Evolutionary conservation across 1,284 basidiomycete genomes (phyloP).

Genomic region (Marasmius oreades): DNA sequence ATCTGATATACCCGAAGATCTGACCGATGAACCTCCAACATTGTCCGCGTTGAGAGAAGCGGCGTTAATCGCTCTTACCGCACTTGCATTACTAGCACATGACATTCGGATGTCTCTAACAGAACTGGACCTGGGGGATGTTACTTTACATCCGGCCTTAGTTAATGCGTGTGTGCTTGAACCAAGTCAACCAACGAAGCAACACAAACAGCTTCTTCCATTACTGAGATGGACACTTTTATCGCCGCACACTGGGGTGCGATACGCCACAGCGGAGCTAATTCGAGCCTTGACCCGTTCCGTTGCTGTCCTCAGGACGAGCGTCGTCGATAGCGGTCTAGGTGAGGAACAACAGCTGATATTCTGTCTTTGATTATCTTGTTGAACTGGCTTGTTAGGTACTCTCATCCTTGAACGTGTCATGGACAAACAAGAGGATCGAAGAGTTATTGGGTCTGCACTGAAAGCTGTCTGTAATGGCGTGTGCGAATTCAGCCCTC

Average conservation of each 20-base stretch:
- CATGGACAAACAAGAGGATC: constrained; percentile 51
- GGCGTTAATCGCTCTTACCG: constrained; percentile 64
- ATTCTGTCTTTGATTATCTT: constrained; percentile 49
- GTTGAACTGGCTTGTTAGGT: constrained; percentile 32
- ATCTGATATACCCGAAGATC: constrained; percentile 18
- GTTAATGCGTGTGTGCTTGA: neutral
- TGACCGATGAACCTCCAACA: constrained; percentile 61
- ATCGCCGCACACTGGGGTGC: constrained; percentile 68
- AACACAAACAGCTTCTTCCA: constrained; percentile 39
- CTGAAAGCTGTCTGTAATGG: constrained; percentile 80
- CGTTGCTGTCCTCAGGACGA: constrained; percentile 77
- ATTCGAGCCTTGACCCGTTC: constrained; percentile 77
- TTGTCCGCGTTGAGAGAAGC: constrained; percentile 65
- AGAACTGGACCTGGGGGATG: constrained; percentile 31
- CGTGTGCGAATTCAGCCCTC: constrained; percentile 82
- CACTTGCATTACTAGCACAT: constrained; percentile 67
- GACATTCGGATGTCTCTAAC: constrained; percentile 67
- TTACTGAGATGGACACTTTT: constrained; percentile 51
- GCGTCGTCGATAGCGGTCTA: constrained; percentile 77
- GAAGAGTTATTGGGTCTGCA: constrained; percentile 70
- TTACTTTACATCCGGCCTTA: constrained; percentile 35
- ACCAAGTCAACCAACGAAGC: constrained; percentile 13
- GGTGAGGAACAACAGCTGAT: constrained; percentile 52
- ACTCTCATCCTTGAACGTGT: constrained; percentile 7
- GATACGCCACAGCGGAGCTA: constrained; percentile 83